Evolutionary conservation across 164 flowering plant species (phyloP).

Genomic region (Umbellularia californica): DNA sequence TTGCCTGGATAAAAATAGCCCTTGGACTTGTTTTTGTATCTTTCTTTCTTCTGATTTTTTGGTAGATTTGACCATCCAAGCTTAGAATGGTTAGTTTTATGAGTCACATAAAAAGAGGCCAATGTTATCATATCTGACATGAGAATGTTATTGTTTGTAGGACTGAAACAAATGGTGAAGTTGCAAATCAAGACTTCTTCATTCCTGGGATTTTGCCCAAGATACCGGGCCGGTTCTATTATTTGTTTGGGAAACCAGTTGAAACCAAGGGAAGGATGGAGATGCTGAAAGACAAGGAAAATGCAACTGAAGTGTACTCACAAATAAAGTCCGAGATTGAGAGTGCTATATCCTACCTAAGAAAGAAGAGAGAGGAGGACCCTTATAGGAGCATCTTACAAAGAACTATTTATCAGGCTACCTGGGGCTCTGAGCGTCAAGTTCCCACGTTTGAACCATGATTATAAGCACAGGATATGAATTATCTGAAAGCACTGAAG

Average conservation of each 20-base stretch:
- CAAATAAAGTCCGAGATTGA: slow-evolving; percentile 65
- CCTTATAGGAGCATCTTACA: slow-evolving; percentile 62
- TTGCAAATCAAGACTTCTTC: slow-evolving; percentile 41
- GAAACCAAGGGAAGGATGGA: slow-evolving; percentile 53
- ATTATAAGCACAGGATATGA: neutral
- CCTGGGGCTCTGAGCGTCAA: slow-evolving; percentile 20
- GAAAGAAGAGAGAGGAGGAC: slow-evolving; percentile 72
- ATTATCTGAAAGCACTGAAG: neutral
- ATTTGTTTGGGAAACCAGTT: slow-evolving; percentile 79
- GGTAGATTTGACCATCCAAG: neutral
- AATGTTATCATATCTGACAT: neutral
- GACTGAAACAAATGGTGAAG: slow-evolving; percentile 44
- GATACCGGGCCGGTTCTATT: slow-evolving; percentile 81
- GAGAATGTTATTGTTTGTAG: slow-evolving; percentile 22
- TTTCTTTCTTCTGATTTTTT: neutral
- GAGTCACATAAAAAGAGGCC: too few relatives aligned
- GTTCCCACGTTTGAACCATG: slow-evolving; percentile 49
- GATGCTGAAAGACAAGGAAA: slow-evolving; percentile 37
- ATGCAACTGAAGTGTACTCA: slow-evolving; percentile 53
- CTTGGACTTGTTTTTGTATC: too few relatives aligned
- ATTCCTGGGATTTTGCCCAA: slow-evolving; percentile 67
- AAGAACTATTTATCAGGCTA: slow-evolving; percentile 43
- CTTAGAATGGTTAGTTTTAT: neutral
- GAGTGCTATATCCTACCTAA: slow-evolving; percentile 40
- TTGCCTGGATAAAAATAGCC: too few relatives aligned